phyloP scores from a whole-genome alignment of 2,329 filamentous ascomycete species.

The Colletotrichum somersetense region DNA sequence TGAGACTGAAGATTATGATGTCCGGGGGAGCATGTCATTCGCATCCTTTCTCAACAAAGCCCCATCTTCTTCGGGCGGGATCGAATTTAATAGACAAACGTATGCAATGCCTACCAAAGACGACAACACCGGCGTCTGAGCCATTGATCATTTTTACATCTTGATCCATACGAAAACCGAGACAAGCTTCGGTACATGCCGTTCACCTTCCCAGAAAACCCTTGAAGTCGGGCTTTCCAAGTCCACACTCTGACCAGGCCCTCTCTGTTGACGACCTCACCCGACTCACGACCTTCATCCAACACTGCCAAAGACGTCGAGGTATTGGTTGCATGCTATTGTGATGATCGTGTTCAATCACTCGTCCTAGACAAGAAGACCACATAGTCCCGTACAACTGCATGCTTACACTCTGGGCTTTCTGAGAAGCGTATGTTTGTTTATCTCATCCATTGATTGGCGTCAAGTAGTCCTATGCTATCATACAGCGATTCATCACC shows the following conservation, averaged over 20 bases:
- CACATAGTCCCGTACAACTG: not conserved
- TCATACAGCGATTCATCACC: not conserved
- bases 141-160: not conserved
- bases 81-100: not conserved
- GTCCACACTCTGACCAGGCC: not conserved
- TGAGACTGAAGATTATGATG: not conserved
- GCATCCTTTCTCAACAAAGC: not conserved
- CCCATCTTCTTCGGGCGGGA: not conserved
- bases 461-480: too few relatives aligned
- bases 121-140: too few relatives aligned
- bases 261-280: not conserved
- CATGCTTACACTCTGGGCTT: not conserved
- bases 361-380: not conserved
- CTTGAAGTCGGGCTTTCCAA: not conserved
- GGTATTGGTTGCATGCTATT: too few relatives aligned
- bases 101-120: not conserved
- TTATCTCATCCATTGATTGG: not conserved
- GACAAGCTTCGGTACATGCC: not conserved
- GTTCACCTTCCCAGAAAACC: not conserved
- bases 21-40: not conserved
- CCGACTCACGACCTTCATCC: not conserved
- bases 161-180: not conserved
- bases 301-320: not conserved
- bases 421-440: not conserved
- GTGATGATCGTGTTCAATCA: not conserved